Base-by-base conservation (phyloP, 768 basidiomycete genomes). In the Suillus tomentosus region DNA sequence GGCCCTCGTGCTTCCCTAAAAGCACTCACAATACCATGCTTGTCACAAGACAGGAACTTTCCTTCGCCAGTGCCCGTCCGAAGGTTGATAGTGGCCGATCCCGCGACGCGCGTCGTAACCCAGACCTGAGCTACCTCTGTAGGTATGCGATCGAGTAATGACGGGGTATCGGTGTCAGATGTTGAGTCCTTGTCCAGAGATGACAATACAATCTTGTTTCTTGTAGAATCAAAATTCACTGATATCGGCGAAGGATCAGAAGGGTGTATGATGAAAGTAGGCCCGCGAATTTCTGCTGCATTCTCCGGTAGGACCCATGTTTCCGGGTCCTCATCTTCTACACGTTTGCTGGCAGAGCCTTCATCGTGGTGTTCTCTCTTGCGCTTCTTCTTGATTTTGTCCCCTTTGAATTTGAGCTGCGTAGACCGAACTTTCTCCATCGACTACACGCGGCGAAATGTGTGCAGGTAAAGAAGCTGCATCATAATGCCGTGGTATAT, bases 1-100 rank as follows among this genome's bases (percentile, higher is more conserved):
- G 92, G 91, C 2, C 95, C 95, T 39, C 95, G 85, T 34, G 95
- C 95, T 71, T 97, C 95, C 54, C 92, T 82, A 72, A 93, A 90
- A 51, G 91, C 89, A 67, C 89, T 86, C 15, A 96, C 89, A 22
- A 94, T 79, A 8, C 95, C 95, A 70, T 93, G 87, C 65, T 88
- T 83, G 78, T 96, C 93, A 77, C 90, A 92, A 9, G 92, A 94
- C 55, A 97, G 78, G 74, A 95, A 97, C 76, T 95, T 95, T 11
- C 93, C 93, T 73, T 91, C 92, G 27, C 91, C 91, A n/a, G 86
- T 86, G 1, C 92, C 92, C 40, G 92, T 92, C 24, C 95, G 87
- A 64, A 96, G 78, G 73, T 96, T 96, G 72, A 96, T 84, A 13
- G 92, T 93, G 6, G 86, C 75, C 22, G 94, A 87, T 40, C 94